Evolutionary conservation across 768 basidiomycete species (phyloP), one percentile per base, ranked within the genome.

Genomic region (Mycena rebaudengoi): DNA sequence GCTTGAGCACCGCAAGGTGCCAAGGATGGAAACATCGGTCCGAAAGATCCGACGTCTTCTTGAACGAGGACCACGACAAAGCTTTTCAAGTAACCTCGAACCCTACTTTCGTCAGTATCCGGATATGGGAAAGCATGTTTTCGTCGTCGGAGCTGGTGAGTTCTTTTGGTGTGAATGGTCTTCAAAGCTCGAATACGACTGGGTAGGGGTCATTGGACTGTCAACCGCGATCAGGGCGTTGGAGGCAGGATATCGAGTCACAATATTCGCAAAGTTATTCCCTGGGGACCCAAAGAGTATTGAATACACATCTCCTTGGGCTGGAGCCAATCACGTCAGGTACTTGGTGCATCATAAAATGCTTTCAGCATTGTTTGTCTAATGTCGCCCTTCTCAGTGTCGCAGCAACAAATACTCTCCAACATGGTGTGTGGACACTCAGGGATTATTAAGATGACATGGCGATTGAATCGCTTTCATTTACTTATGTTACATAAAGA

Each of bases 301-400:
- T 62, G 71, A 78, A 20, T 86, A 83, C 67, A 83, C 87, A 4
- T 85, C 83, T 44, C 79, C 79, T 20, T 88, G 87, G 87, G 86
- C 87, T 0, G 67, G 57, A 3, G 67, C 67, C 4, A 56, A 66
- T 33, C 67, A 69, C 48, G 39, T n/a, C n/a, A n/a, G n/a, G n/a
- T n/a, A n/a, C n/a, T n/a, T n/a, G n/a, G n/a, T n/a, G n/a, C n/a
- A n/a, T n/a, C n/a, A n/a, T n/a, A n/a, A n/a, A n/a, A n/a, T n/a
- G n/a, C n/a, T n/a, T n/a, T n/a, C n/a, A n/a, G n/a, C n/a, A n/a
- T n/a, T n/a, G n/a, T n/a, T n/a, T n/a, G n/a, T n/a, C n/a, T n/a
- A n/a, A n/a, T n/a, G n/a, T n/a, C n/a, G n/a, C n/a, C n/a, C n/a
- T n/a, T n/a, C n/a, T 62, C 32, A 66, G 55, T 25, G 7, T 60